Conservation (phyloP, 2,329 filamentous ascomycete genomes). For the Thermothelomyces thermophilus region DNA sequence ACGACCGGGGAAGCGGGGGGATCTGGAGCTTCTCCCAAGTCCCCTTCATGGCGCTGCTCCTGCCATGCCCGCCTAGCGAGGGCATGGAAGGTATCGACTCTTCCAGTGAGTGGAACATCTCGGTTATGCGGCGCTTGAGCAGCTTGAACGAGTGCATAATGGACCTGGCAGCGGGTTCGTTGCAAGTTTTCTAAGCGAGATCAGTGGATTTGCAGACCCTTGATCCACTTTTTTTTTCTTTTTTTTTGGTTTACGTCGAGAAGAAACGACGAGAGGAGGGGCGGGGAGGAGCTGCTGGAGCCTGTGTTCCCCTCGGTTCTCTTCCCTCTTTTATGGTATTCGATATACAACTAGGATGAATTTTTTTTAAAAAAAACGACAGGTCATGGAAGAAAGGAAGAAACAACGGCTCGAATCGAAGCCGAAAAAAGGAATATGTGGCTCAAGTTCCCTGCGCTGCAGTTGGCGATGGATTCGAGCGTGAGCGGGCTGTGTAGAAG, state of each 20-base stretch:
- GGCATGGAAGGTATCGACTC: constrained; percentile 2
- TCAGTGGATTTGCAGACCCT: too few relatives aligned
- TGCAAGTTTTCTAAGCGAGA: neutral
- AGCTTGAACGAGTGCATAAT: constrained; percentile 47
- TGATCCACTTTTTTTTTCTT: too few relatives aligned
- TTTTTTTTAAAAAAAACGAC: too few relatives aligned
- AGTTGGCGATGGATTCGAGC: neutral
- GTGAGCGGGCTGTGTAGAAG: constrained; percentile 14
- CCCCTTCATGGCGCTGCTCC: constrained; percentile 39
- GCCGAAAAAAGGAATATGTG: too few relatives aligned
- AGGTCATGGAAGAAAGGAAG: too few relatives aligned
- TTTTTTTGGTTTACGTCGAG: too few relatives aligned
- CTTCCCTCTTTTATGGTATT: too few relatives aligned
- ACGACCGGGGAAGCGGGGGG: constrained; percentile 60
- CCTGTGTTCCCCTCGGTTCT: too few relatives aligned
- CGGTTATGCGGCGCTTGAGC: constrained; percentile 50
- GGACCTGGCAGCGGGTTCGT: neutral
- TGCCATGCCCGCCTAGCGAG: constrained; percentile 27
- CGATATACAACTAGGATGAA: too few relatives aligned
- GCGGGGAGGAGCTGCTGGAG: too few relatives aligned
- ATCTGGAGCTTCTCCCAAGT: constrained; percentile 55
- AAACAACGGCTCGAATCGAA: too few relatives aligned
- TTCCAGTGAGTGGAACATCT: constrained; percentile 42
- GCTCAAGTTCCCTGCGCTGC: neutral
- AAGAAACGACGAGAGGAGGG: too few relatives aligned